Conservation (phyloP, 106 monocot species). For the Dioscorea zingiberensis region DNA sequence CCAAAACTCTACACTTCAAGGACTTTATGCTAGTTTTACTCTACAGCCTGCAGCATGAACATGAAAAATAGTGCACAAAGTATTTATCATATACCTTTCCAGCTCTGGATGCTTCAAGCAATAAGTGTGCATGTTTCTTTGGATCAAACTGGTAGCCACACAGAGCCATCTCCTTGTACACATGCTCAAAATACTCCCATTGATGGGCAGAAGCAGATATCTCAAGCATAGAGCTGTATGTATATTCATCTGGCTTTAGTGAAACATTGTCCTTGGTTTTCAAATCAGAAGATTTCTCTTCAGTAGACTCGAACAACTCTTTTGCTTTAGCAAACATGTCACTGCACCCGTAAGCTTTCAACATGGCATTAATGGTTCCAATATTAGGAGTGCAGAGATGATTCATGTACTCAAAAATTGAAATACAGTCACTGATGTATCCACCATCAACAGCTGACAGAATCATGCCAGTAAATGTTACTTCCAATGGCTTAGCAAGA, state of each 20-base stretch:
- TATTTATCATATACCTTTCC: constrained; percentile 61
- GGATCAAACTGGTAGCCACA: constrained; percentile 48
- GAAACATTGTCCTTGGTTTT: constrained; percentile 1
- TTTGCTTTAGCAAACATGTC: constrained; percentile 92
- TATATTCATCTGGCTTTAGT: constrained; percentile 51
- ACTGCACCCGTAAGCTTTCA: constrained; percentile 64
- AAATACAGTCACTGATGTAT: constrained; percentile 48
- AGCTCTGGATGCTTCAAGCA: constrained; percentile 77
- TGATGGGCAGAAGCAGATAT: constrained; percentile 70
- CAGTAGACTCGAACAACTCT: constrained; percentile 70
- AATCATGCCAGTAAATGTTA: constrained; percentile 96
- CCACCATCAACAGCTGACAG: constrained; percentile 81
- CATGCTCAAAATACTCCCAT: constrained; percentile 95
- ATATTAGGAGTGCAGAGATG: constrained; percentile 63
- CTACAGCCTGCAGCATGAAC: too few species aligned
- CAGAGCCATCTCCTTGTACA: constrained; percentile 91
- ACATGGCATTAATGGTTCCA: constrained; percentile 88
- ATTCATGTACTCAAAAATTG: constrained; percentile 87
- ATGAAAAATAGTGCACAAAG: too few species aligned
- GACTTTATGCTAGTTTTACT: too few species aligned
- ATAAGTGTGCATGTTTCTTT: constrained; percentile 35
- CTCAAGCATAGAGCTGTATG: constrained; percentile 80
- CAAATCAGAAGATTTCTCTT: constrained; percentile 4
- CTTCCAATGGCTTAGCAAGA: constrained; percentile 73
- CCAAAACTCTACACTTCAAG: too few species aligned